Conservation (phyloP, 352 stramenopile genomes). For the Phytopythium vexans region DNA sequence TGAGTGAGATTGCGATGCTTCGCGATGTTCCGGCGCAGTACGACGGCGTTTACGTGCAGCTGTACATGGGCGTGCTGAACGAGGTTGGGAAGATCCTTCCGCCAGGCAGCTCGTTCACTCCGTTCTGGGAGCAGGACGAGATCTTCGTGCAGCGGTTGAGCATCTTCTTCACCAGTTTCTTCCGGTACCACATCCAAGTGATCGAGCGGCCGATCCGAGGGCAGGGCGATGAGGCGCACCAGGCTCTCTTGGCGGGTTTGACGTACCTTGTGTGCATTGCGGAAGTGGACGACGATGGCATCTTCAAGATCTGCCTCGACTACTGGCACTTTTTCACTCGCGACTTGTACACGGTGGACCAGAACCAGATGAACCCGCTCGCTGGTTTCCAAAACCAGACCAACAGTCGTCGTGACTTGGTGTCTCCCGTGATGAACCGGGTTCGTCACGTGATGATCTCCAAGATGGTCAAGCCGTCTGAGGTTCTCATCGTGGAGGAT, state of each 20-base stretch:
- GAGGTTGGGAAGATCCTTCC: slow-evolving; percentile 91
- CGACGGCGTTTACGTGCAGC: slow-evolving; percentile 91
- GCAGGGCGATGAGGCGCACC: slow-evolving; percentile 84
- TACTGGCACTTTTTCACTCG: slow-evolving; percentile 97
- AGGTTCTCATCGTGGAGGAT: slow-evolving; percentile 99
- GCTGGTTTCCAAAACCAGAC: slow-evolving; percentile 50
- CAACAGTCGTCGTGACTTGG: slow-evolving; percentile 61
- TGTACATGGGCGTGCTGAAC: slow-evolving; percentile 95
- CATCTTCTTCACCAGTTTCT: slow-evolving; percentile 97
- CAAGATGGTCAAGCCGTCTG: slow-evolving; percentile 99
- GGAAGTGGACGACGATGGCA: slow-evolving; percentile 92
- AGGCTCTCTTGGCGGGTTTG: slow-evolving; percentile 91
- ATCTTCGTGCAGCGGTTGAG: slow-evolving; percentile 97
- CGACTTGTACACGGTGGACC: slow-evolving; percentile 94
- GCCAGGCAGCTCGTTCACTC: slow-evolving; percentile 90
- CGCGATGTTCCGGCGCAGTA: slow-evolving; percentile 92
- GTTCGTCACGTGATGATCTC: slow-evolving; percentile 98
- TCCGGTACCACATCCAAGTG: slow-evolving; percentile 92
- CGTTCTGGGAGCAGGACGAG: slow-evolving; percentile 92
- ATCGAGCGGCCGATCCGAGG: slow-evolving; percentile 88
- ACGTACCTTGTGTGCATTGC: slow-evolving; percentile 91
- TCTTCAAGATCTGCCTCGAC: slow-evolving; percentile 99
- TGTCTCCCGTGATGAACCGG: slow-evolving; percentile 89
- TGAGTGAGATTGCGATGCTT: slow-evolving; percentile 97
- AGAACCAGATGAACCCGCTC: slow-evolving; percentile 70